phyloP scores from a whole-genome alignment of 2,329 filamentous ascomycete genomes.

The Raffaelea deltoideospora region DNA sequence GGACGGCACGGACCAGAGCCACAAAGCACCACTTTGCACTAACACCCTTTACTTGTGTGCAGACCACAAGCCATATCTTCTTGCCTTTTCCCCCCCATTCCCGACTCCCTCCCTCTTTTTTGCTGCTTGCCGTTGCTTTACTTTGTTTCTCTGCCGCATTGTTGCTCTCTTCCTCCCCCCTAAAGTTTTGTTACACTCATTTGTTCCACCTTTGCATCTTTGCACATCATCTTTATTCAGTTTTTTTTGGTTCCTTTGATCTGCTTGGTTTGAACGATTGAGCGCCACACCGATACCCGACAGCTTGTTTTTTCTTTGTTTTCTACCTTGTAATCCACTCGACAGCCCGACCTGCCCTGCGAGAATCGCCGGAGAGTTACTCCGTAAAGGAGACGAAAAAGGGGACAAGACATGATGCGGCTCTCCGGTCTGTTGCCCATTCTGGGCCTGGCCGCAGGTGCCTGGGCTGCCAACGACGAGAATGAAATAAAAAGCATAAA shows the following conservation, averaged over 20 bases:
- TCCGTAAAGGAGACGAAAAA: no score
- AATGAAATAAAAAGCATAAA: conserved; percentile 31
- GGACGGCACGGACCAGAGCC: neutral
- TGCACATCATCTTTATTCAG: no score
- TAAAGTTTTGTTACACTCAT: no score
- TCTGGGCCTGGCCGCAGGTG: conserved; percentile 32
- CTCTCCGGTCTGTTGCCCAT: conserved; percentile 28
- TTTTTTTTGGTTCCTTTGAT: neutral
- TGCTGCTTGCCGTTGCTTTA: neutral
- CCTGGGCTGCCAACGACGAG: conserved; percentile 34
- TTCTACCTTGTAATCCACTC: no score
- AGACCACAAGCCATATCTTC: no score
- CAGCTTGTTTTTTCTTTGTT: neutral
- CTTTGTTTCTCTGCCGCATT: neutral
- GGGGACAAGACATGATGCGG: conserved; percentile 24
- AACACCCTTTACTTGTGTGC: neutral
- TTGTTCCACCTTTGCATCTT: no score
- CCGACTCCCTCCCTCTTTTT: neutral
- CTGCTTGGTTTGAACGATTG: neutral
- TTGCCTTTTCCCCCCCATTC: neutral
- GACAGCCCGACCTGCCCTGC: no score
- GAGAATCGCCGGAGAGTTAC: no score
- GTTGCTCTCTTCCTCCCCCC: neutral
- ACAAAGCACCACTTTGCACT: no score
- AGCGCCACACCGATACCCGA: neutral